Percentiles rank a stretch among this genome's conserved stretches.
Evolutionary conservation across 2,329 filamentous ascomycete species (phyloP).

Genomic region (Penicillium brasilianum): DNA sequence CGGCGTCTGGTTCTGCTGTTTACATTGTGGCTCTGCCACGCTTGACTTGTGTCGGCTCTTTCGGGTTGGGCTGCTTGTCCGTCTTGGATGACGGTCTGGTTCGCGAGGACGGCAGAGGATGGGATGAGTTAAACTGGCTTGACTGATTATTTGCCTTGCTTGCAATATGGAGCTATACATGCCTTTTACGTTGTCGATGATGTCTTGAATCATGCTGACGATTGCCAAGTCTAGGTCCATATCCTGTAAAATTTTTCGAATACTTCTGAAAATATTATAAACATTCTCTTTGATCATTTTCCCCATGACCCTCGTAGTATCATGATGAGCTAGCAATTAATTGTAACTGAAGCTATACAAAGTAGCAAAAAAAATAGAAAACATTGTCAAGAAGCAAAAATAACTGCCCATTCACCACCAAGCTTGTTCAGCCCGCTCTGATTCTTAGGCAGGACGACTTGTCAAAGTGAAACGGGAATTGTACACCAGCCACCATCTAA

Average conservation of each 20-base stretch:
- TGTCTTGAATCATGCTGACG: constrained; percentile 22
- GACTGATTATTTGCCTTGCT: constrained; percentile 38
- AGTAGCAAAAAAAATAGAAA: constrained; percentile 5
- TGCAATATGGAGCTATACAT: constrained; percentile 18
- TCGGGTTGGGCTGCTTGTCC: constrained; percentile 37
- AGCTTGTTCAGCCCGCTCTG: not conserved
- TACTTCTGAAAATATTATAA: not conserved
- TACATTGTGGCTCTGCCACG: constrained; percentile 30
- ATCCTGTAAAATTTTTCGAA: not conserved
- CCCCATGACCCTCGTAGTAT: not conserved
- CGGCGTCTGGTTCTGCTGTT: constrained; percentile 28
- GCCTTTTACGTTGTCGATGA: constrained; percentile 1
- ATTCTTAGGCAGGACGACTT: constrained; percentile 10
- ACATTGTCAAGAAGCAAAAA: constrained; percentile 10
- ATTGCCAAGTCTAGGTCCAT: constrained; percentile 16
- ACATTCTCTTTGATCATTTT: not conserved
- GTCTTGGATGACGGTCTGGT: constrained; percentile 45
- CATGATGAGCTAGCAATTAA: constrained; percentile 14
- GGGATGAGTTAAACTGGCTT: constrained; percentile 52
- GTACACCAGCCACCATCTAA: constrained; percentile 15
- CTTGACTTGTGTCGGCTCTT: constrained; percentile 44
- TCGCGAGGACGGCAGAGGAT: constrained; percentile 44
- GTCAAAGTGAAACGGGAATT: constrained; percentile 4
- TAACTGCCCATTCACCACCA: not conserved
- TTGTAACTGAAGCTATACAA: constrained; percentile 21